A percentile compares a stretch with the other conserved stretches of the same genome.
Conservation (phyloP, 306 rosid genomes). For the Mimosa pudica region DNA sequence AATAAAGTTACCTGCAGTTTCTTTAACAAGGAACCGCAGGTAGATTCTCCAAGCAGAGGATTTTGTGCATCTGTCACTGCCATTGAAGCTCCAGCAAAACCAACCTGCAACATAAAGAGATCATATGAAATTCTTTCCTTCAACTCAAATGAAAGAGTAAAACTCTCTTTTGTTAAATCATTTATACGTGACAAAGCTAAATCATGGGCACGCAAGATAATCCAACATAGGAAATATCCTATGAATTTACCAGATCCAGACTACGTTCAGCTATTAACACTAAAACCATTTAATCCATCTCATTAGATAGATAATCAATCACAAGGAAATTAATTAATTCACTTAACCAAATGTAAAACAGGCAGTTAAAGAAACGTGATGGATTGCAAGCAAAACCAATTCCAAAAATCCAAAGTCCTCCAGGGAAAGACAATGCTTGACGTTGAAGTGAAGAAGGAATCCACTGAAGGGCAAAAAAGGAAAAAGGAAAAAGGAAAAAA, state of each 20-base stretch:
- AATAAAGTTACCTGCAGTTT: conserved; percentile 74
- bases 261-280: conserved; percentile 16
- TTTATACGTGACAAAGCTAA: conserved; percentile 25
- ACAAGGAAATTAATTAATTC: conserved; percentile 9
- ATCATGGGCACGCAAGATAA: conserved; percentile 23
- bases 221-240: conserved; percentile 4
- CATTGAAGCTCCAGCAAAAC: conserved; percentile 55
- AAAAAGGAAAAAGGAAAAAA: not conserved
- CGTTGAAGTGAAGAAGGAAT: conserved; percentile 23
- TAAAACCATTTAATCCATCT: not conserved
- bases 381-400: conserved; percentile 6
- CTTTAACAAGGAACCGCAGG: conserved; percentile 87
- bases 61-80: conserved; percentile 74
- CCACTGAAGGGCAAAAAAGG: not conserved
- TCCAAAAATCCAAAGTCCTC: not conserved
- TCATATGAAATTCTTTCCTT: conserved; percentile 15
- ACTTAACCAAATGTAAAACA: not conserved
- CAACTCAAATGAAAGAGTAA: conserved; percentile 3
- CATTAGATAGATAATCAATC: conserved; percentile 18
- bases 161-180: not conserved
- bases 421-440: conserved; percentile 13
- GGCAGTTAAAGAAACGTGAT: conserved; percentile 1
- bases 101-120: conserved; percentile 47
- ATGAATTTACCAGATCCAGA: conserved; percentile 4
- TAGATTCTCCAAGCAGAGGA: conserved; percentile 73